Evolutionary conservation across 768 basidiomycete genomes (phyloP), one percentile per base, ranked within the genome.

Genomic region (Plicaturopsis crispa): DNA sequence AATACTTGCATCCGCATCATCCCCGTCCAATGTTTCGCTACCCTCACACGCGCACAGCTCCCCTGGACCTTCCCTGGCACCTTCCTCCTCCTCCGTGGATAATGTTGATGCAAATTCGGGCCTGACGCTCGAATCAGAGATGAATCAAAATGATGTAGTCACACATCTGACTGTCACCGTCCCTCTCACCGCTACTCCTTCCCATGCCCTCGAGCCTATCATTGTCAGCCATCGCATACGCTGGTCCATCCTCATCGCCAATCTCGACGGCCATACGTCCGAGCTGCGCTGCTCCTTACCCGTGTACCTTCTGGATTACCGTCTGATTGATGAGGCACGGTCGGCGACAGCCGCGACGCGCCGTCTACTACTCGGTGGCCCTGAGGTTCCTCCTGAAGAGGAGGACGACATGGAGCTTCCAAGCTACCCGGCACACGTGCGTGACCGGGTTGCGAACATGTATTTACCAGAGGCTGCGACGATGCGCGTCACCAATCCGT

Each of bases 261-360:
- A 97, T 54, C 69, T 70, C 5, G 94, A 97, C 53, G 92, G 92
- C 0, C 94, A 97, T 54, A 82, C 80, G 3, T 93, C 90, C 6
- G 91, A 97, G 57, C 69, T 98, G n/a, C 80, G 92, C 12, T 97
- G 94, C 58, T 91, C 91, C 1, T 70, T 97, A 4, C 94, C 94
- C 0, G 60, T 98, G 23, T 78, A 87, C 52, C 70, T 98, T 34
- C 80, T 97, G 17, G 82, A 92, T 47, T 55, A 72, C 42, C 67
- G 74, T 10, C 63, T 94, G 1, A 67, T 86, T 12, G 69, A 80
- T 11, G 92, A 96, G 54, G 84, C 89, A 1, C 70, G 80, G 24
- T 66, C 72, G 2, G 71, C 78, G 18, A 84, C 89, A 4, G 67
- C 79, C n/a, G 67, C 69, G 4, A 89, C 90, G 1, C 76, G 92